These are phyloP conservation scores for Centaurea solstitialis DNA, from an alignment of 129 eudicot species.

Conservation along the genomic window DNA sequence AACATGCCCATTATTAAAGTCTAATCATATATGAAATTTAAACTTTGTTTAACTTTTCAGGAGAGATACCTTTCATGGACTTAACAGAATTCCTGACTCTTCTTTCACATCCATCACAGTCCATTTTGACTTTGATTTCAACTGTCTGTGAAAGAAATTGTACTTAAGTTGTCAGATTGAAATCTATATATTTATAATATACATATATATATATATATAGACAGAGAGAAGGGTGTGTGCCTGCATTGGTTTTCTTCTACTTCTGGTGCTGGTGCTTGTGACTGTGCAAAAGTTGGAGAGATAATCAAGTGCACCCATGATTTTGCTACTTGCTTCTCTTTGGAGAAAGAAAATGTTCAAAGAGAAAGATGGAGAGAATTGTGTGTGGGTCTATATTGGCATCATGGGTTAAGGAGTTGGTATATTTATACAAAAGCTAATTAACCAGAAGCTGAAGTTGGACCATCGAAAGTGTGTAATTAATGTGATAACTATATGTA, in stretches of 20 bases:
- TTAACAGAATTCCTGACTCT: constrained; percentile 83
- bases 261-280: constrained; percentile 68
- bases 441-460: constrained; percentile 8
- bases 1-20: too few species aligned
- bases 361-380: constrained; percentile 15
- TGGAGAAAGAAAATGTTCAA: constrained; percentile 12
- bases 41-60: too few species aligned
- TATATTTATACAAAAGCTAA: constrained; percentile 41
- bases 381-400: constrained; percentile 32
- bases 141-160: constrained; percentile 57
- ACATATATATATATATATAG: not conserved
- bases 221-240: constrained; percentile 32
- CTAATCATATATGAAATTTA: too few species aligned
- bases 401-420: constrained; percentile 21
- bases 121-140: constrained; percentile 95
- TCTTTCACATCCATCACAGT: constrained; percentile 98
- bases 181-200: not conserved
- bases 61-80: constrained; percentile 63
- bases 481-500: not conserved
- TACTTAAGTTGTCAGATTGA: constrained; percentile 11
- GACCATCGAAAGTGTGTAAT: constrained; percentile 18
- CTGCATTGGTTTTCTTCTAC: constrained; percentile 82
- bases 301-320: constrained; percentile 95
- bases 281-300: constrained; percentile 80
- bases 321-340: constrained; percentile 20